Evolutionary conservation across 1,284 basidiomycete genomes (phyloP), one percentile per base, ranked within the genome.

Genomic region (Boletus smithii): DNA sequence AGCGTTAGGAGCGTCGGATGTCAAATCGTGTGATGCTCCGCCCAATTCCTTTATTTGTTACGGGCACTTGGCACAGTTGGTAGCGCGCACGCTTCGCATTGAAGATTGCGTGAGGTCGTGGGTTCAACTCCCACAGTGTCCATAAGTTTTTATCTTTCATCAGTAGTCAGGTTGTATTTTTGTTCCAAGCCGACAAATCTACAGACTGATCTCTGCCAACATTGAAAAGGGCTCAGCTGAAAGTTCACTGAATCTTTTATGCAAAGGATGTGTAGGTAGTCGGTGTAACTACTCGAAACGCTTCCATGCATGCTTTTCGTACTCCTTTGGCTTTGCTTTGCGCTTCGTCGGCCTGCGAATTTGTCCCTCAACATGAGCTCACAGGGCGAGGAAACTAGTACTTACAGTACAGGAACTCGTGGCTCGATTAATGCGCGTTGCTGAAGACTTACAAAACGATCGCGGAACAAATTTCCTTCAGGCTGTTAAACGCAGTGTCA

Each of bases 391-490:
- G 17, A 27, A 32, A 44, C 22, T 17, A 10, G 61, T 4, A 80
- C 90, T 53, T 66, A 92, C 88, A 85, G 53, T 38, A 91, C 81
- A 23, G 75, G 85, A 20, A 75, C 73, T 5, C 88, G 80, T 7
- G 90, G 87, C 60, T 92, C 90, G 24, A 90, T 70, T 31, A 90
- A 71, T 0, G 85, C 88, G 18, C 89, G 76, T 45, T 88, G 82
- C 58, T 94, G 89, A 66, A 91, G 67, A 58, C 80, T 91, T 35
- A 87, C 67, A 73, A 93, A 95, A 3, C 93, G 80, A 65, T 97
- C 94, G 36, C 84, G 80, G 78, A 95, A 97, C 22, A 95, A 69
- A 66, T 95, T 97, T 26, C 94, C 94, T 70, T 97, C 93, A 16
- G 91, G 88, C 90, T 93, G 51, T 39, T 20, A 8, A 26, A 36